phyloP scores from a whole-genome alignment of 2,329 filamentous ascomycete species.

The Monosporascus ibericus region DNA sequence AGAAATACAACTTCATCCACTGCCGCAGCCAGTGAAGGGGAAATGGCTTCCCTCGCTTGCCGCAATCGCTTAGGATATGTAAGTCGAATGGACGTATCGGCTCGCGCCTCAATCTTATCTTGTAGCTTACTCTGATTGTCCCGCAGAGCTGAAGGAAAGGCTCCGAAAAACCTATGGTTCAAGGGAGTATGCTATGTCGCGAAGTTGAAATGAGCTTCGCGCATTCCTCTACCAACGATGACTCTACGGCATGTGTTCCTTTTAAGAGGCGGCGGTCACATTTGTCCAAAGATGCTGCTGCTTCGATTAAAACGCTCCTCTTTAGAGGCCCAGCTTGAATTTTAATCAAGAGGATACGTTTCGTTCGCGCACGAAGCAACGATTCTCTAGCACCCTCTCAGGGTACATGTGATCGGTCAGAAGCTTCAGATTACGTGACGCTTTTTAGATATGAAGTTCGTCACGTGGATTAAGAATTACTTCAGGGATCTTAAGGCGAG shows the following conservation, averaged over 20 bases:
- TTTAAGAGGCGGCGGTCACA: background rate
- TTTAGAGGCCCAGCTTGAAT: background rate
- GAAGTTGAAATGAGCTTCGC: constrained; percentile 25
- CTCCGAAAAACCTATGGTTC: constrained; percentile 58
- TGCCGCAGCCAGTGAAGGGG: constrained; percentile 54
- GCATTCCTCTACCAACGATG: constrained; percentile 23
- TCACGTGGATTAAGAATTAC: too few species aligned
- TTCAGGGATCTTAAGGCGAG: too few species aligned
- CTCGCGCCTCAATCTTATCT: constrained; percentile 50
- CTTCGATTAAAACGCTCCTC: background rate
- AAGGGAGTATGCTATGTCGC: constrained; percentile 25
- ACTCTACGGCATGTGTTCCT: background rate
- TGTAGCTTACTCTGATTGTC: constrained; percentile 47
- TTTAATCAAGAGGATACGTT: too few species aligned
- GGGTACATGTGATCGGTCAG: too few species aligned
- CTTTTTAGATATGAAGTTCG: too few species aligned
- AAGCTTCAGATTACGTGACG: too few species aligned
- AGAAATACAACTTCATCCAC: constrained; percentile 59
- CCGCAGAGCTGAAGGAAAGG: constrained; percentile 52
- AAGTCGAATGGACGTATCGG: constrained; percentile 62
- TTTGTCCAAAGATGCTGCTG: background rate
- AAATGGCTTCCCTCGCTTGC: constrained; percentile 51
- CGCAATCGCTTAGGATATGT: constrained; percentile 49
- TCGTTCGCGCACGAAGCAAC: too few species aligned
- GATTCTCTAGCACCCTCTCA: too few species aligned